A percentile compares a stretch with the other conserved stretches of the same genome.
Evolutionary conservation across 768 basidiomycete species (phyloP).

Genomic region (Pleurotus tuoliensis): DNA sequence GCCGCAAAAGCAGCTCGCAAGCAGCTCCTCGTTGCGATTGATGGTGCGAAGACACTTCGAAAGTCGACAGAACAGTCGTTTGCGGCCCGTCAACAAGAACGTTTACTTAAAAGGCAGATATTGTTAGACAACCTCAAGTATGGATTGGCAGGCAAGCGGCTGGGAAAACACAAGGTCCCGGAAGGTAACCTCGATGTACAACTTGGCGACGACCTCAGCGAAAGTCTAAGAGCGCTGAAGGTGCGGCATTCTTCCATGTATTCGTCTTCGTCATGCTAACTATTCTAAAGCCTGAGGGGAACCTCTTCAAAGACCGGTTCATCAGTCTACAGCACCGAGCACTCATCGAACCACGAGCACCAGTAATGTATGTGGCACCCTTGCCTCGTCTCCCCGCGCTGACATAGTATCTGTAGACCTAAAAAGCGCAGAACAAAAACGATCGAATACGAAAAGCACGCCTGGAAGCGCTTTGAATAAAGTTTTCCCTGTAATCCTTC

Average conservation of each 20-base stretch:
- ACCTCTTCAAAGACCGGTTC: constrained; percentile 87
- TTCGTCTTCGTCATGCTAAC: background rate
- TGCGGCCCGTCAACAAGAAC: constrained; percentile 36
- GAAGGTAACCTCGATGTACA: constrained; percentile 76
- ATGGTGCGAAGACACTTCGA: constrained; percentile 50
- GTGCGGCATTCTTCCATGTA: constrained; percentile 33
- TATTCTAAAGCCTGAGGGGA: constrained; percentile 79
- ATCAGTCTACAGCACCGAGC: constrained; percentile 84
- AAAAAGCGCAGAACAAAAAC: constrained; percentile 47
- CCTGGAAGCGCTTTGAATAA: constrained; percentile 71
- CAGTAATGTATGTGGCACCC: constrained; percentile 54
- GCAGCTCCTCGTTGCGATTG: constrained; percentile 56
- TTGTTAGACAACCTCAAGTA: constrained; percentile 50
- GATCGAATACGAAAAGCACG: constrained; percentile 74
- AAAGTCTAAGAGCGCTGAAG: constrained; percentile 81
- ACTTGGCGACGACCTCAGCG: constrained; percentile 84
- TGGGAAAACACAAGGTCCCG: constrained; percentile 79
- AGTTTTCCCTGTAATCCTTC: background rate
- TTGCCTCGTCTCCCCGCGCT: background rate
- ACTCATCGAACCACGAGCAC: constrained; percentile 82
- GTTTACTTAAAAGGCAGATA: constrained; percentile 15
- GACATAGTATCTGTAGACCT: constrained; percentile 32
- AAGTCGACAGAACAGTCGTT: constrained; percentile 30
- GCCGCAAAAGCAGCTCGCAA: constrained; percentile 58
- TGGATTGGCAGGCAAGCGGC: constrained; percentile 67